Percentiles rank a stretch among this genome's conserved stretches.
Evolutionary conservation across 768 basidiomycete species (phyloP).

Genomic region (Trametes cubensis): DNA sequence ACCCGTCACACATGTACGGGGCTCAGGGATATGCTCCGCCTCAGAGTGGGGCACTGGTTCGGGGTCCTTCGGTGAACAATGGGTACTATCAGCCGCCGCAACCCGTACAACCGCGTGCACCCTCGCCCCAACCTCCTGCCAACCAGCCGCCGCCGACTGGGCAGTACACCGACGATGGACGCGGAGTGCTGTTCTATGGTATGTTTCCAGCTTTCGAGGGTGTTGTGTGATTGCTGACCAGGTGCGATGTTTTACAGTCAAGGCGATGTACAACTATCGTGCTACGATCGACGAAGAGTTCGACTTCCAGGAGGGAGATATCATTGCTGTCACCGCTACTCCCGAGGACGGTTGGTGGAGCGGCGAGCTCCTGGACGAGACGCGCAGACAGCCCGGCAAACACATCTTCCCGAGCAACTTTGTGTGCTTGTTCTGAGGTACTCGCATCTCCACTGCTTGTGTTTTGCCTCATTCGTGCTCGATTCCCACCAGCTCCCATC

Average conservation of each 20-base stretch:
- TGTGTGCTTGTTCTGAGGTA: conserved; percentile 67
- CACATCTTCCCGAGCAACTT: conserved; percentile 90
- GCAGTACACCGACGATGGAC: conserved; percentile 81
- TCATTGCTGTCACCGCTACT: conserved; percentile 92
- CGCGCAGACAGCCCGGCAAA: conserved; percentile 66
- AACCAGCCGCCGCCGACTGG: conserved; percentile 55
- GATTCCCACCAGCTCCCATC: background rate
- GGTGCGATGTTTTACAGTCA: conserved; percentile 50
- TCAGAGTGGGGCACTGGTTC: conserved; percentile 26
- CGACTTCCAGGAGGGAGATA: conserved; percentile 92
- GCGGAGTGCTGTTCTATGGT: conserved; percentile 89
- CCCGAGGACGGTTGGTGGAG: conserved; percentile 99
- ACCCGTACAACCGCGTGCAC: conserved; percentile 46
- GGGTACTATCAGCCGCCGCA: conserved; percentile 38
- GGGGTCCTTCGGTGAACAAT: conserved; percentile 32
- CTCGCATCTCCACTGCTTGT: conserved; percentile 1
- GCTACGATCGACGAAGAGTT: conserved; percentile 93
- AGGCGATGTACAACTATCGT: conserved; percentile 85
- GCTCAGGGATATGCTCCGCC: conserved; percentile 21
- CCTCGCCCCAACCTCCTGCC: conserved; percentile 49
- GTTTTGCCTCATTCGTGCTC: background rate
- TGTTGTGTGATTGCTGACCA: background rate
- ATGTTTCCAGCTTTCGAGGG: conserved; percentile 31
- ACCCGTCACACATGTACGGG: conserved; percentile 25
- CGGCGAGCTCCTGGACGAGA: conserved; percentile 81